Evolutionary conservation across 352 stramenopile species (phyloP).

Genomic region (Lagenidium giganteum): DNA sequence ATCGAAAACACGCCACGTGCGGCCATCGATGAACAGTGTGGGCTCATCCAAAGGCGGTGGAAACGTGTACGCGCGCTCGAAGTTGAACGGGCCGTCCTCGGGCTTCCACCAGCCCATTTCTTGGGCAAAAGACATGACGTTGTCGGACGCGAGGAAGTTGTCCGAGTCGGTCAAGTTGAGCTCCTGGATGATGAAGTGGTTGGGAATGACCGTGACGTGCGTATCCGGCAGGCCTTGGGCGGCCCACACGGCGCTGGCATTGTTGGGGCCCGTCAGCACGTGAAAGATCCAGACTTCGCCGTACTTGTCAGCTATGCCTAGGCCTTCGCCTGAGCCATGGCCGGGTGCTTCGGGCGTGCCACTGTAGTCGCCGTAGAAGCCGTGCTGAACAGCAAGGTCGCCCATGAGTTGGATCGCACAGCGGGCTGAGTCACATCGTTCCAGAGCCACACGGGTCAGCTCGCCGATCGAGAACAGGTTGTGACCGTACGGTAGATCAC

Average conservation of each 20-base stretch:
- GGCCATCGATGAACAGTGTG: conserved; percentile 57
- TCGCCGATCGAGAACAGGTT: conserved; percentile 90
- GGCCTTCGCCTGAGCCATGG: conserved; percentile 43
- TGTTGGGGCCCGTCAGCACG: conserved; percentile 82
- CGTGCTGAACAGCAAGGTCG: conserved; percentile 85
- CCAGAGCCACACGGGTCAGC: conserved; percentile 88
- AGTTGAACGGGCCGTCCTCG: conserved; percentile 42
- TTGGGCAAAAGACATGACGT: conserved; percentile 70
- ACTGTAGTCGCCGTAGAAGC: conserved; percentile 92
- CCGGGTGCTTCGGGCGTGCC: conserved; percentile 49
- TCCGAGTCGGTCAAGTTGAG: conserved; percentile 70
- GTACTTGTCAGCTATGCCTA: conserved; percentile 52
- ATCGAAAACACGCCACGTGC: conserved; percentile 85
- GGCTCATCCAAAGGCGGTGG: conserved; percentile 35
- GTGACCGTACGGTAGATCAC: conserved; percentile 55
- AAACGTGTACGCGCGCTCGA: conserved; percentile 52
- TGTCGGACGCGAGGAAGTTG: conserved; percentile 85
- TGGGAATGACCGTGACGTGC: conserved; percentile 85
- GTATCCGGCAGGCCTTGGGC: conserved; percentile 87
- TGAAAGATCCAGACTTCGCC: conserved; percentile 82
- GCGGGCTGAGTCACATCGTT: conserved; percentile 79
- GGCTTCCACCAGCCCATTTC: conserved; percentile 80
- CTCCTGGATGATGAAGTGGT: conserved; percentile 90
- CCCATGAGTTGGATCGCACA: conserved; percentile 90
- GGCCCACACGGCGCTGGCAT: conserved; percentile 87